Base-by-base conservation (phyloP, 75 land plant genomes). In the Picea sitchensis region DNA sequence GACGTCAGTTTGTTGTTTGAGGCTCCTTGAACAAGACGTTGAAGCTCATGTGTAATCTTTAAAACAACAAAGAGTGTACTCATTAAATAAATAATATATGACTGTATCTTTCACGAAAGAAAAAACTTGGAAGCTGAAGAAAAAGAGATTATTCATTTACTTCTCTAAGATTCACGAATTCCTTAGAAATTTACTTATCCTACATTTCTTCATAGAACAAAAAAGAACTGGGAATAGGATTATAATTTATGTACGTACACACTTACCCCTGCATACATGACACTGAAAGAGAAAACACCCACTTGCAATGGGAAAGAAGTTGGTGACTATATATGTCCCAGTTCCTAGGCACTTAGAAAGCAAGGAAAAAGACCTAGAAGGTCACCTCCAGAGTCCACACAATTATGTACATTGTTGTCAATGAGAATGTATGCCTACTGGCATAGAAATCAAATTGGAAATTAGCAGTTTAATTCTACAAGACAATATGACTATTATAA, bases 31-130 rank as follows among this genome's bases (percentile, higher is more conserved):
- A 91, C 88, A 54, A 98, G 83, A 56, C 99, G 79, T 21, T 87
- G 81, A n/a, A 95, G 82, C 77, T 98, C 96, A 79, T 92, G 87
- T 63, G 99, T 94, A 75, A 98, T 93, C 99, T 98, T 62, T 67
- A 21, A 56, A 82, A 47, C 21, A 17, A 79, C 38, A 59, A 62
- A 34, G 4, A 80, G 23, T 12, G 59, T 61, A 36, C 5, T 26
- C 31, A 47, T 38, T 47, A 44, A 2, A 71, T 67, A 61, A 58
- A 58, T 6, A 61, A 26, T 31, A 4, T 31, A 62, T 71, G 12
- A 44, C 51, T 51, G 54, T 47, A 9, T 51, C 56, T 51, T 51
- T 51, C 56, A 51, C 0, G 56, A 51, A 51, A 71, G 44, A n/a
- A 71, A 38, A 71, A 71, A 71, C 74, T 71, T 44, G 54, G 12